These are phyloP conservation scores for Triticum monococcum DNA, from an alignment of 176 grass and related monocot genomes.

Conservation along the genomic window DNA sequence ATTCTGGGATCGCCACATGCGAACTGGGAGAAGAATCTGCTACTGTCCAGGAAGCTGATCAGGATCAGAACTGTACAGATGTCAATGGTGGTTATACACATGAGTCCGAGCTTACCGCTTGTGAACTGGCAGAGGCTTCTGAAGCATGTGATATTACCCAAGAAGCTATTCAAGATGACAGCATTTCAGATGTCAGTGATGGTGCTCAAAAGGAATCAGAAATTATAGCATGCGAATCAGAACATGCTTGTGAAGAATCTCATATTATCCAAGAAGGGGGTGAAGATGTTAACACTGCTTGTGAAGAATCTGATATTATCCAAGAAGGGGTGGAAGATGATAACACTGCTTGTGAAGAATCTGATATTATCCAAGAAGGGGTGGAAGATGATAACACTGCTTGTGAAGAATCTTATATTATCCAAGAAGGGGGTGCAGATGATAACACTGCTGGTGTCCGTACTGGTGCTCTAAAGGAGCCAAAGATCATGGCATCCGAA, in stretches of 20 bases:
- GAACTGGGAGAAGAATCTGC: background rate
- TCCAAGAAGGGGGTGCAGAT: background rate
- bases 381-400: background rate
- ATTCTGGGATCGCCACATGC: background rate
- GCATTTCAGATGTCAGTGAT: background rate
- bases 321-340: too few species aligned
- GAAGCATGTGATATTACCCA: conserved; percentile 24
- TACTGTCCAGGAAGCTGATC: background rate
- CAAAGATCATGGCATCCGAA: background rate
- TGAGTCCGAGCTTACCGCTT: background rate
- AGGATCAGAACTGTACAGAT: background rate
- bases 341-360: background rate
- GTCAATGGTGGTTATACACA: background rate
- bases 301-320: background rate
- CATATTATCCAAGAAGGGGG: conserved; percentile 3
- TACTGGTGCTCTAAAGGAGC: background rate
- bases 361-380: too few species aligned
- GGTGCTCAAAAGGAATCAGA: background rate
- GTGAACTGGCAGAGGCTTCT: conserved; percentile 12
- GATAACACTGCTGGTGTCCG: background rate
- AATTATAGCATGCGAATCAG: background rate
- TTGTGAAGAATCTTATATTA: conserved; percentile 6
- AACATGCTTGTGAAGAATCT: conserved; percentile 11
- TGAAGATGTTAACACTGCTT: background rate
- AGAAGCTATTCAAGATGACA: conserved; percentile 21